These are phyloP conservation scores for Immersiporthe knoxdaviesiana DNA, from an alignment of 2,329 filamentous ascomycete genomes.

Conservation along the genomic window DNA sequence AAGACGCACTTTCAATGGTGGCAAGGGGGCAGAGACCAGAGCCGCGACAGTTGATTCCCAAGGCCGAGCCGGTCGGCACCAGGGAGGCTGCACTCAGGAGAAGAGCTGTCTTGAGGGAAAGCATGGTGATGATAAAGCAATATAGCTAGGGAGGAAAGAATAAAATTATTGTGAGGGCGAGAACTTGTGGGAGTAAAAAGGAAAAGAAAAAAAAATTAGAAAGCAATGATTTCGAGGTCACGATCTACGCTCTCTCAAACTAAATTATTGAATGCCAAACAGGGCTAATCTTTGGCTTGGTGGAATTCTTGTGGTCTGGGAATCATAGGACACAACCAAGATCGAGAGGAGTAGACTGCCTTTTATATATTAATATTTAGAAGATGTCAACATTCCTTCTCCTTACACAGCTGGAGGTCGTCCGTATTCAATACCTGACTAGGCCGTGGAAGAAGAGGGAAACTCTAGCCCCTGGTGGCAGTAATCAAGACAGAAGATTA, in stretches of 20 bases:
- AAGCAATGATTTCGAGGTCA: background rate
- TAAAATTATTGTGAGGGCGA: background rate
- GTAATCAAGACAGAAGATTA: background rate
- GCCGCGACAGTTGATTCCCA: slow-evolving; percentile 9
- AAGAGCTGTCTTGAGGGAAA: slow-evolving; percentile 2
- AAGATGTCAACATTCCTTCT: background rate
- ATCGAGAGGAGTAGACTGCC: background rate
- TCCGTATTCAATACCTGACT: background rate
- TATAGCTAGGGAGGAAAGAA: too few species aligned
- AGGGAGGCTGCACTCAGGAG: background rate
- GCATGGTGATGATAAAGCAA: background rate
- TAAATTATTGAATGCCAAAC: background rate
- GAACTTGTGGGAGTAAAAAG: background rate
- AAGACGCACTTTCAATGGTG: background rate
- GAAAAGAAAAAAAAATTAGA: background rate
- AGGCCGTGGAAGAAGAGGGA: background rate
- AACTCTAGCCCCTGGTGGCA: background rate
- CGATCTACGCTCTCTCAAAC: background rate
- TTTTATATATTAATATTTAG: background rate
- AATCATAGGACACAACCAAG: background rate
- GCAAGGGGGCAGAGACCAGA: slow-evolving; percentile 4
- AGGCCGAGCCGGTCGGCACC: background rate
- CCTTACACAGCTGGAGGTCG: background rate
- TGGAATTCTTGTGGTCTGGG: background rate
- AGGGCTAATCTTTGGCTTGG: background rate